Conservation (phyloP, 2,329 filamentous ascomycete genomes). For the Pseudogymnoascus sp. region DNA sequence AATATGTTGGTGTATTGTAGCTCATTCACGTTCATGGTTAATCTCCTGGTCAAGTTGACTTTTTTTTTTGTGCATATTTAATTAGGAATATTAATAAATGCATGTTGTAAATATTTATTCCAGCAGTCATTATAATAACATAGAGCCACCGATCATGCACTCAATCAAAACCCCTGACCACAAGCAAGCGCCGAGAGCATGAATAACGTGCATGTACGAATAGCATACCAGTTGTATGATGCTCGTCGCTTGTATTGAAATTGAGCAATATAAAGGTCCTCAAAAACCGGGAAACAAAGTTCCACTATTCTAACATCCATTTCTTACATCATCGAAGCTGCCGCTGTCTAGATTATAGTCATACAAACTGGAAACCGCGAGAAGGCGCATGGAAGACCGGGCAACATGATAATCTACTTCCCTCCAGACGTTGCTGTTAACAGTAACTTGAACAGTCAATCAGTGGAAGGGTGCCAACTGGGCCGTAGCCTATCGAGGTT, state of each 20-base stretch:
- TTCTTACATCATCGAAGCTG: slow-evolving; percentile 1
- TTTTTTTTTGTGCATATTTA: neutral
- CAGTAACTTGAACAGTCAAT: neutral
- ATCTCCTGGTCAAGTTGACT: neutral
- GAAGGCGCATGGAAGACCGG: neutral
- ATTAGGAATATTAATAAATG: neutral
- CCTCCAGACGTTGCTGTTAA: neutral
- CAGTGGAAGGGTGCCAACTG: neutral
- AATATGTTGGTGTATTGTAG: neutral
- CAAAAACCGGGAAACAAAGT: neutral
- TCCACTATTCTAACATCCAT: slow-evolving; percentile 7
- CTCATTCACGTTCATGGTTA: neutral
- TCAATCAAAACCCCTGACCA: neutral
- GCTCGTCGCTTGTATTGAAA: neutral
- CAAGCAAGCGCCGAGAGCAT: neutral
- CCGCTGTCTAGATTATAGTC: slow-evolving; percentile 7
- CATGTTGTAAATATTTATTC: neutral
- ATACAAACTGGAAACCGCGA: slow-evolving; percentile 3
- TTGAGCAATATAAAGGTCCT: neutral
- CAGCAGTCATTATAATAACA: neutral
- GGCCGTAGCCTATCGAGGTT: neutral
- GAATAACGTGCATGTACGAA: neutral
- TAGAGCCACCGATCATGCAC: too few species aligned
- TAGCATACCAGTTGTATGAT: neutral
- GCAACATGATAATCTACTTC: neutral